Conservation (phyloP, 208 protist genomes). For the Entamoeba invadens region DNA sequence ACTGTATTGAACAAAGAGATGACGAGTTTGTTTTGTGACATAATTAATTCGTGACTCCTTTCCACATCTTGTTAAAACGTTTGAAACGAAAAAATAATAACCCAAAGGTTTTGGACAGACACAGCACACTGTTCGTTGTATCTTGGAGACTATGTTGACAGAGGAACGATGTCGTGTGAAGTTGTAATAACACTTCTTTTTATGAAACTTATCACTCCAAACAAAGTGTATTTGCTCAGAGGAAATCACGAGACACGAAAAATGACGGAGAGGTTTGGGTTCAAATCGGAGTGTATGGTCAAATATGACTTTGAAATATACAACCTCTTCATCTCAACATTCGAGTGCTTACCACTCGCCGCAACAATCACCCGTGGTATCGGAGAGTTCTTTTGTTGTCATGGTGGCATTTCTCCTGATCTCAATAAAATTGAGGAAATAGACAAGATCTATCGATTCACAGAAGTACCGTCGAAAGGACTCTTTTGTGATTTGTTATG, state of each 20-base stretch:
- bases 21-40: too few relatives aligned
- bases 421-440: slow-evolving; percentile 17
- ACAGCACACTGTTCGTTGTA: background rate
- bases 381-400: slow-evolving; percentile 25
- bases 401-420: slow-evolving; percentile 18
- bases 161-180: background rate
- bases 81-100: too few relatives aligned
- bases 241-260: background rate
- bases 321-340: too few relatives aligned
- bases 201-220: background rate
- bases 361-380: background rate
- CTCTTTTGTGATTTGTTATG: slow-evolving; percentile 22
- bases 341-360: slow-evolving; percentile 13
- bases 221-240: background rate
- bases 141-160: background rate
- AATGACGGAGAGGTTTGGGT: background rate
- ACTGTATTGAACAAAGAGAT: background rate
- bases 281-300: background rate
- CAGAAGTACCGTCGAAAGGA: slow-evolving; percentile 9
- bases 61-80: too few relatives aligned
- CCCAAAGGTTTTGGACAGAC: too few relatives aligned
- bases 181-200: background rate
- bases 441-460: background rate
- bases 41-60: too few relatives aligned
- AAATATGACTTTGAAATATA: too few relatives aligned